Base-by-base conservation (phyloP, 805 yeast species). In the Saturnispora ahearnii region DNA sequence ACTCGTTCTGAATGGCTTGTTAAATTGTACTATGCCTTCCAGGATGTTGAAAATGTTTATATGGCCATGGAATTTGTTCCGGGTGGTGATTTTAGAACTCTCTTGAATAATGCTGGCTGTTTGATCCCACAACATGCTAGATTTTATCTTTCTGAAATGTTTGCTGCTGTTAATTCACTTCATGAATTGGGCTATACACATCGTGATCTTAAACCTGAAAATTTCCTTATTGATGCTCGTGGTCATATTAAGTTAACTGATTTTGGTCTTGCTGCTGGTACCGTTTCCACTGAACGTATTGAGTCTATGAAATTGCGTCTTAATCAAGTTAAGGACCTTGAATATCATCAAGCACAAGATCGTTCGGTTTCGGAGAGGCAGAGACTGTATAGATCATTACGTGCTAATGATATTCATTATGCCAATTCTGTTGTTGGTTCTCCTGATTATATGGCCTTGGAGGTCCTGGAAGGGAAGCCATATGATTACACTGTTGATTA, bases 31-130 rank as follows among this genome's bases (percentile, higher is more conserved):
- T 93, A 93, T 64, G 96, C 98, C 2, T 93, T 93, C 70, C 99
- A 93, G 66, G 98, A 93, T 67, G 67, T 82, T 0, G 90, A 86
- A 54, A 86, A 85, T 61, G 86, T 93, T 30, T 93, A 87, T 59
- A 73, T 93, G 61, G 99, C 99, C 2, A 93, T 93, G 99, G 99
- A 93, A 65, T 93, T 87, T 66, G 99, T 93, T n/a, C 97, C 99
- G 8, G 99, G 99, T 52, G 99, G 99, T 48, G 99, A 93, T 64
- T 93, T 87, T 72, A 82, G 99, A 63, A 93, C 99, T 0, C 70
- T 93, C 53, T 77, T 93, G 56, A 90, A 89, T 66, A 91, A 90
- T 64, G 91, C 98, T 5, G 96, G 96, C 33, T 86, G 85, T 51
- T 72, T 93, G 57, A 86, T 87, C 53, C 96, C 98, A 2, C 89